Conservation (phyloP, 2,329 filamentous ascomycete genomes). For the Microthyrium microscopicum region DNA sequence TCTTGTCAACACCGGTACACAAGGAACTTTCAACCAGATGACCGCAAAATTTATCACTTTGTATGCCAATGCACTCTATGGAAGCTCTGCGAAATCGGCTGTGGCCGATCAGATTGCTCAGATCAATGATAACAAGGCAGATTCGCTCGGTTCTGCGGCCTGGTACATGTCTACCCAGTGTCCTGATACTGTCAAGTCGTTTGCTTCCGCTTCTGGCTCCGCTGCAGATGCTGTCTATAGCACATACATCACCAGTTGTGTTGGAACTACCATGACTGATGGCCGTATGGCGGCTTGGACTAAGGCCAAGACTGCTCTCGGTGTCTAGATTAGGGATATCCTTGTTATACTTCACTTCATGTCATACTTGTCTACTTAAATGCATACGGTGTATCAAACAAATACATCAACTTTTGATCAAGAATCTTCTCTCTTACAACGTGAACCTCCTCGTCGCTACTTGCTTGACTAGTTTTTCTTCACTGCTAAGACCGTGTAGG, state of each 20-base stretch:
- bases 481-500: too few relatives aligned
- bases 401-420: too few relatives aligned
- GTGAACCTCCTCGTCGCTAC: too few relatives aligned
- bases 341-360: too few relatives aligned
- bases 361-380: too few relatives aligned
- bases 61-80: conserved; percentile 35
- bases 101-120: conserved; percentile 30
- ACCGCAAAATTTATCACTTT: conserved; percentile 34
- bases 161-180: conserved; percentile 47
- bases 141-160: conserved; percentile 40
- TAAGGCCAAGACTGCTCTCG: conserved; percentile 22
- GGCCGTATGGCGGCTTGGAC: conserved; percentile 34
- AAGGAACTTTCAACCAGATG: conserved; percentile 58
- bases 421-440: too few relatives aligned
- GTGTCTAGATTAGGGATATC: too few relatives aligned
- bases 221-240: conserved; percentile 30
- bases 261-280: conserved; percentile 31
- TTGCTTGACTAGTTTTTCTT: too few relatives aligned
- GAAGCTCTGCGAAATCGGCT: conserved; percentile 14
- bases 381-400: too few relatives aligned
- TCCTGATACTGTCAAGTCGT: conserved; percentile 4
- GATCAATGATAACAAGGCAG: conserved; percentile 29
- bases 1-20: conserved; percentile 41
- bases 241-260: conserved; percentile 36
- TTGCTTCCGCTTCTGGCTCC: conserved; percentile 20